Conservation (phyloP, 2,329 filamentous ascomycete species). For the Pseudocercospora fijiensis region DNA sequence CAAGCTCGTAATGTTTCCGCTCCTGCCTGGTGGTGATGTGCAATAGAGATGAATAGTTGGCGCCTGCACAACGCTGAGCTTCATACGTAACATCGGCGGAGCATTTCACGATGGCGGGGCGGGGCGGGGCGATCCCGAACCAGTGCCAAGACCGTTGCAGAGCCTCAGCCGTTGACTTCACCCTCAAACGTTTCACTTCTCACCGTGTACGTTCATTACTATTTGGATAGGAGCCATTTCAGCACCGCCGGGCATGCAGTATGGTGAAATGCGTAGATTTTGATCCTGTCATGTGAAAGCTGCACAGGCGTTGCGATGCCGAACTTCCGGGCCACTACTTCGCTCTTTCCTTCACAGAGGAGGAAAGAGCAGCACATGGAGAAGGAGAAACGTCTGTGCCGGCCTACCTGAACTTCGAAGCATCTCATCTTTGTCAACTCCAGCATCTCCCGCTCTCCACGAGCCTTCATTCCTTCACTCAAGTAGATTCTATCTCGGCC, state of each 20-base stretch:
- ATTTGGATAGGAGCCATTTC: not conserved
- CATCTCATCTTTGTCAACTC: not conserved
- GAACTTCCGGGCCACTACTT: not conserved
- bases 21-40: not conserved
- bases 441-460: not conserved
- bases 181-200: not conserved
- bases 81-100: constrained; percentile 15
- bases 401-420: not conserved
- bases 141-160: constrained; percentile 11
- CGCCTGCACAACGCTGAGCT: constrained; percentile 13
- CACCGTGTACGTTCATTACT: not conserved
- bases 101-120: constrained; percentile 21
- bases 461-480: not conserved
- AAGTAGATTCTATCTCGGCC: not conserved
- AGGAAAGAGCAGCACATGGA: constrained; percentile 13
- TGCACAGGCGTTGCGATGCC: not conserved
- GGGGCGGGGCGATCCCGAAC: constrained; percentile 17
- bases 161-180: constrained; percentile 14
- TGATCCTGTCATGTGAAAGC: not conserved
- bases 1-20: not conserved
- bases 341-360: constrained; percentile 13
- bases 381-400: constrained; percentile 7
- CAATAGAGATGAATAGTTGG: constrained; percentile 1
- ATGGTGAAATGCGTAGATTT: not conserved
- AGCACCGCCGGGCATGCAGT: not conserved